These are phyloP conservation scores for Talaromyces funiculosus DNA, from an alignment of 2,329 filamentous ascomycete species.

Conservation along the genomic window DNA sequence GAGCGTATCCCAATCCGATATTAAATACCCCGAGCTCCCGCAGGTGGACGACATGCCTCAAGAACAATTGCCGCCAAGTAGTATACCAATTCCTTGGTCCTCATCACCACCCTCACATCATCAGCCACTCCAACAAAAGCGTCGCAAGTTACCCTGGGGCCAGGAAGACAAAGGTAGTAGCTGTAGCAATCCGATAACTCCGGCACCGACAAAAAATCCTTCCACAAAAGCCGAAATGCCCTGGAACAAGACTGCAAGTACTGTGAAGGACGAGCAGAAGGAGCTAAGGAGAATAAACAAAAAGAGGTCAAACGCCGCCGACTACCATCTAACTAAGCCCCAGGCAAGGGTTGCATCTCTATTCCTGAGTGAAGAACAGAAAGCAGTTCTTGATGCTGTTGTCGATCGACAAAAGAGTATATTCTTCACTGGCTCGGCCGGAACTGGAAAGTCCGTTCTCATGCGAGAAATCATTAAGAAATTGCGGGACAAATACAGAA, in stretches of 20 bases:
- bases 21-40: constrained; percentile 35
- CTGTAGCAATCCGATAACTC: constrained; percentile 36
- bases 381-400: constrained; percentile 75
- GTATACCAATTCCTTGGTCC: constrained; percentile 65
- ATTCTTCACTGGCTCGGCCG: constrained; percentile 95
- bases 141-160: constrained; percentile 59
- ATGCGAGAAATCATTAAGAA: constrained; percentile 85
- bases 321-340: constrained; percentile 32
- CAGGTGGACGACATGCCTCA: constrained; percentile 19
- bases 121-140: constrained; percentile 45
- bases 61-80: constrained; percentile 42
- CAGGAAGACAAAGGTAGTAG: constrained; percentile 29
- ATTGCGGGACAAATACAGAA: constrained; percentile 67
- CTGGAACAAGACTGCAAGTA: constrained; percentile 71
- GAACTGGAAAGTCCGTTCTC: constrained; percentile 92
- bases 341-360: constrained; percentile 49
- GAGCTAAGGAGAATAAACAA: constrained; percentile 58
- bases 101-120: constrained; percentile 47
- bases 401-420: constrained; percentile 76
- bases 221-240: constrained; percentile 44
- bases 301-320: constrained; percentile 46
- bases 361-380: constrained; percentile 79
- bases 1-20: constrained; percentile 16
- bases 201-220: constrained; percentile 37
- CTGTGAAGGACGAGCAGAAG: constrained; percentile 71